Conservation (phyloP, 306 rosid genomes). For the Prunus fruticosa region DNA sequence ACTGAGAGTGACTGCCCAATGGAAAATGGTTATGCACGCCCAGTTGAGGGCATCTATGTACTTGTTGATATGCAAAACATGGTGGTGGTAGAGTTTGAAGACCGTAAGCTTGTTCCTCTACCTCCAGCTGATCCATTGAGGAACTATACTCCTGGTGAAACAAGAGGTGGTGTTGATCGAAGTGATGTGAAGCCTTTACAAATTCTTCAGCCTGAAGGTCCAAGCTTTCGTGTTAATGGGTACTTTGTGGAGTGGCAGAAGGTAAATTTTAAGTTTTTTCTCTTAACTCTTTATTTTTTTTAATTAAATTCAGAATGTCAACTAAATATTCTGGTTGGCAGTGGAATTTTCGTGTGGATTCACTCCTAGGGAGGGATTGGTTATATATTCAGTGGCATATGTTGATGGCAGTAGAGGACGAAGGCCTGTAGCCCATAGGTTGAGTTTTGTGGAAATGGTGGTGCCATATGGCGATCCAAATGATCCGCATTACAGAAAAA, state of each 20-base stretch:
- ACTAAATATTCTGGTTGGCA: conserved; percentile 31
- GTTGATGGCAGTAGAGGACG: conserved; percentile 89
- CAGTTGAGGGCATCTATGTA: conserved; percentile 79
- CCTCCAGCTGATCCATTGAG: conserved; percentile 97
- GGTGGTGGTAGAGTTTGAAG: conserved; percentile 85
- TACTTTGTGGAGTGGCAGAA: conserved; percentile 88
- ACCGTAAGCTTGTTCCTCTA: conserved; percentile 82
- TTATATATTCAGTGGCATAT: conserved; percentile 84
- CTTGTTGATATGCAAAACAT: conserved; percentile 94
- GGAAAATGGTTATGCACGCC: conserved; percentile 97
- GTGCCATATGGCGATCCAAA: conserved; percentile 96
- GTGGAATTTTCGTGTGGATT: conserved; percentile 96
- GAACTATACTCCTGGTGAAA: conserved; percentile 86
- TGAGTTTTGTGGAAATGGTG: conserved; percentile 94
- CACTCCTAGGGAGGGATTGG: conserved; percentile 88
- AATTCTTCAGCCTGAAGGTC: conserved; percentile 89
- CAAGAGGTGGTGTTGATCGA: conserved; percentile 84
- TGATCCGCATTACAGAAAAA: conserved; percentile 88
- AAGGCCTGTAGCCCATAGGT: conserved; percentile 85
- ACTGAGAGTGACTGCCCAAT: conserved; percentile 95
- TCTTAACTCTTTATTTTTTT: conserved; percentile 2
- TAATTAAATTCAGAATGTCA: conserved; percentile 7
- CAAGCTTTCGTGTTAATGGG: conserved; percentile 88
- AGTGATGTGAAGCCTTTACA: conserved; percentile 86
- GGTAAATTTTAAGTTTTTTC: conserved; percentile 42